These are phyloP conservation scores for Sambucus nigra DNA, from an alignment of 129 eudicot species.

Conservation along the genomic window DNA sequence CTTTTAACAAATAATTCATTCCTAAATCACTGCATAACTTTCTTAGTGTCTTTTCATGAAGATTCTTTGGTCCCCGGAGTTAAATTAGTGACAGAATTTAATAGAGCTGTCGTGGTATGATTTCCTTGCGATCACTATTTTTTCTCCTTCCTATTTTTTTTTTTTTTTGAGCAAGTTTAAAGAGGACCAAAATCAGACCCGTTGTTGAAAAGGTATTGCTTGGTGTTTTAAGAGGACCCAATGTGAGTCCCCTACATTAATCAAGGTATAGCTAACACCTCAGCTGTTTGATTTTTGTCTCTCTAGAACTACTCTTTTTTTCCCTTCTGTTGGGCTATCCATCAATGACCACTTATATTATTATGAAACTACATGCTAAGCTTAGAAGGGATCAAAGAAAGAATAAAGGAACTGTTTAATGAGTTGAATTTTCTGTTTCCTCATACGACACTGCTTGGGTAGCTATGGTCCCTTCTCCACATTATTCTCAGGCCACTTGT, in stretches of 20 bases:
- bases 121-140: neutral
- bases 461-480: slow-evolving; percentile 86
- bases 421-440: slow-evolving; percentile 55
- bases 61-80: slow-evolving; percentile 12
- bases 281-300: too few relatives aligned
- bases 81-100: slow-evolving; percentile 5
- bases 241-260: neutral
- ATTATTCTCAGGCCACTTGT: slow-evolving; percentile 37
- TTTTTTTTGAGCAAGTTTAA: neutral
- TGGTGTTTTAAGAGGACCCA: neutral
- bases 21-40: neutral
- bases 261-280: too few relatives aligned
- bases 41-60: slow-evolving; percentile 5
- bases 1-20: too few relatives aligned
- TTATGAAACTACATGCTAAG: slow-evolving; percentile 23
- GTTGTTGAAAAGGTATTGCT: neutral
- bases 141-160: neutral
- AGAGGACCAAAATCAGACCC: too few relatives aligned
- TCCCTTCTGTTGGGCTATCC: too few relatives aligned
- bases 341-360: neutral
- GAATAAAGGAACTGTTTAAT: slow-evolving; percentile 42
- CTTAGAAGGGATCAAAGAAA: slow-evolving; percentile 48
- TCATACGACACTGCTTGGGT: slow-evolving; percentile 98
- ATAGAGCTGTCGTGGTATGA: slow-evolving; percentile 9
- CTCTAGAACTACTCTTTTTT: too few relatives aligned